Evolutionary conservation across 371 early-diverging fungal species (phyloP).

Genomic region (Mortierella sp.): DNA sequence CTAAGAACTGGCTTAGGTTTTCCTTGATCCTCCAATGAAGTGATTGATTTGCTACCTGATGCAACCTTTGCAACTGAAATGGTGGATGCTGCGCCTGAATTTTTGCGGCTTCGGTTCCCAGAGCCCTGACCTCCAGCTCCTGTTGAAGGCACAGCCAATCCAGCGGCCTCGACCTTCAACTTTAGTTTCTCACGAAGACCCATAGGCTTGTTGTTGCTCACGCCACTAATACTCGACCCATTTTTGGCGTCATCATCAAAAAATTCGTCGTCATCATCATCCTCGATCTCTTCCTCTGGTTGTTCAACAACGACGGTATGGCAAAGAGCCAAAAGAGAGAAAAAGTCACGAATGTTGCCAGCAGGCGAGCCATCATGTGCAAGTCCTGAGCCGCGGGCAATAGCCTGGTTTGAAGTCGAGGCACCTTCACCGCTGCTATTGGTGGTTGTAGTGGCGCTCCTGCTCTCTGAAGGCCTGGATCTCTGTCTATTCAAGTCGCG

Average conservation of each 20-base stretch:
- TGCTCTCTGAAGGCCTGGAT: slow-evolving; percentile 8
- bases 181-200: slow-evolving; percentile 42
- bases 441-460: slow-evolving; percentile 17
- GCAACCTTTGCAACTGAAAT: background rate
- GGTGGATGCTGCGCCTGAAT: slow-evolving; percentile 26
- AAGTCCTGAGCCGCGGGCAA: background rate
- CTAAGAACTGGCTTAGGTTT: slow-evolving; percentile 31
- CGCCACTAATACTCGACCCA: slow-evolving; percentile 19
- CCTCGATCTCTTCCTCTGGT: slow-evolving; percentile 61
- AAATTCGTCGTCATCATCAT: slow-evolving; percentile 65
- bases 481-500: slow-evolving; percentile 43
- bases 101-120: slow-evolving; percentile 38
- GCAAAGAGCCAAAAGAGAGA: slow-evolving; percentile 89
- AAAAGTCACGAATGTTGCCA: slow-evolving; percentile 79
- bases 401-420: slow-evolving; percentile 16
- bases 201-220: slow-evolving; percentile 8
- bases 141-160: slow-evolving; percentile 30
- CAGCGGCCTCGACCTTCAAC: slow-evolving; percentile 35
- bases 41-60: background rate
- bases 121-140: background rate
- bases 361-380: slow-evolving; percentile 48
- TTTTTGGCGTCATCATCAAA: slow-evolving; percentile 20
- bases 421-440: slow-evolving; percentile 33
- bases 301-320: slow-evolving; percentile 94
- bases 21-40: slow-evolving; percentile 23